These are phyloP conservation scores for Flaveria floridana DNA, from an alignment of 140 eudicot genomes.

Conservation along the genomic window DNA sequence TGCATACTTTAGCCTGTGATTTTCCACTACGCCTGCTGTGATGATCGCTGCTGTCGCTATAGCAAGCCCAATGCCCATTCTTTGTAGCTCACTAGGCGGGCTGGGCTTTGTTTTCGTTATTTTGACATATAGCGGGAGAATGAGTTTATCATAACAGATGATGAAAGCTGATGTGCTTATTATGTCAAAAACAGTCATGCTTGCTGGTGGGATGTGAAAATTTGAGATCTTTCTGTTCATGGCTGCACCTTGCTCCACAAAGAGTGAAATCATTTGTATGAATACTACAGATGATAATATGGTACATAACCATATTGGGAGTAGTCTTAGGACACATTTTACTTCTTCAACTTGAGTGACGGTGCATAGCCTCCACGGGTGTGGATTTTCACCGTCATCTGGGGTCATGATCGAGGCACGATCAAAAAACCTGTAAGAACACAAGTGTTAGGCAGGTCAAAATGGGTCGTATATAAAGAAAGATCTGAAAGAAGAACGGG, in stretches of 20 bases:
- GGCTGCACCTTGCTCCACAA: slow-evolving; percentile 84
- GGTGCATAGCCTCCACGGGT: slow-evolving; percentile 79
- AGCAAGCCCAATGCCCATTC: slow-evolving; percentile 72
- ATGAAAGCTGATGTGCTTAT: slow-evolving; percentile 66
- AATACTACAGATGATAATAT: slow-evolving; percentile 65
- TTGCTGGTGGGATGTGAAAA: slow-evolving; percentile 82
- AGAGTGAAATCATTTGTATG: slow-evolving; percentile 75
- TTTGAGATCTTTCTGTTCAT: slow-evolving; percentile 55
- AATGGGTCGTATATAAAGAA: neutral
- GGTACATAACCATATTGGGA: slow-evolving; percentile 89
- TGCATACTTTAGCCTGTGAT: slow-evolving; percentile 44
- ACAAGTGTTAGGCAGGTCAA: slow-evolving; percentile 2
- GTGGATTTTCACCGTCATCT: slow-evolving; percentile 36
- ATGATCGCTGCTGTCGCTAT: slow-evolving; percentile 55
- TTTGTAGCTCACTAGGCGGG: slow-evolving; percentile 58
- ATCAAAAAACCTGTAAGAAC: slow-evolving; percentile 54
- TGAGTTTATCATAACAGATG: slow-evolving; percentile 52
- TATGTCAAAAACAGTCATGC: slow-evolving; percentile 81
- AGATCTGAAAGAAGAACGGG: neutral
- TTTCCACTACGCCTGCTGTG: slow-evolving; percentile 66
- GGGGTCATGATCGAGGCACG: slow-evolving; percentile 59
- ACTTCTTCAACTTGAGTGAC: slow-evolving; percentile 85
- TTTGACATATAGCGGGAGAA: slow-evolving; percentile 54
- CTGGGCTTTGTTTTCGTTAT: slow-evolving; percentile 51
- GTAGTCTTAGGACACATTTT: slow-evolving; percentile 64